phyloP scores from a whole-genome alignment of 768 basidiomycete species.

The Rhodosporidiobolus odoratus region DNA sequence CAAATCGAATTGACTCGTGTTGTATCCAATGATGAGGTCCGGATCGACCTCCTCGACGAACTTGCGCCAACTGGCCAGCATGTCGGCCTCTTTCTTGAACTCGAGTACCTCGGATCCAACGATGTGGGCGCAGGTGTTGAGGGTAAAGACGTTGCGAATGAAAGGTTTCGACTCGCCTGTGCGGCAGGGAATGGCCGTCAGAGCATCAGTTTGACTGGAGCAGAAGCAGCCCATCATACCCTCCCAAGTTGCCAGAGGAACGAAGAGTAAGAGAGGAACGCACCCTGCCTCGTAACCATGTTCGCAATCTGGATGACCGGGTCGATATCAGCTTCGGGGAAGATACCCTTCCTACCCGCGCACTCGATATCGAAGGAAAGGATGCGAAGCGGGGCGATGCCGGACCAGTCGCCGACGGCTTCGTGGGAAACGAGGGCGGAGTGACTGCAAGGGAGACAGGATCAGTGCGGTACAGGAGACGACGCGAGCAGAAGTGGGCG shows the following conservation, averaged over 20 bases:
- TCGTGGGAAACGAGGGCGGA: constrained; percentile 80
- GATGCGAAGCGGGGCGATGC: constrained; percentile 84
- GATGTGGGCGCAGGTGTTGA: constrained; percentile 88
- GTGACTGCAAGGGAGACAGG: constrained; percentile 54
- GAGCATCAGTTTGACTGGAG: constrained; percentile 1
- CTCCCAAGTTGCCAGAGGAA: no score
- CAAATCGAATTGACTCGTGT: constrained; percentile 88
- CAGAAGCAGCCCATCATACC: not conserved
- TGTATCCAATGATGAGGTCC: constrained; percentile 94
- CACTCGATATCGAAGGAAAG: constrained; percentile 99
- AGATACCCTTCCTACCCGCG: constrained; percentile 93
- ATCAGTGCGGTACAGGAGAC: not conserved
- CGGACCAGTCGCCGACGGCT: constrained; percentile 87
- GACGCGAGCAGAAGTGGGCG: not conserved
- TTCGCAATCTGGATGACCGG: constrained; percentile 98
- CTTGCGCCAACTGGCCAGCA: constrained; percentile 80
- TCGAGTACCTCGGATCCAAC: constrained; percentile 94
- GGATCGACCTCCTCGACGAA: constrained; percentile 88
- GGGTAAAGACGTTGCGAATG: constrained; percentile 90
- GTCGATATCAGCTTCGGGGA: constrained; percentile 82
- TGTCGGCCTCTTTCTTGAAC: constrained; percentile 64
- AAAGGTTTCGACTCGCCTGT: constrained; percentile 87
- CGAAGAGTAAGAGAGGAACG: constrained; percentile 12
- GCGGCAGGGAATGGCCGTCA: not conserved
- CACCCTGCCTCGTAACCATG: constrained; percentile 97